Conservation (phyloP, 352 stramenopile genomes). For the Elongisporangium anandrum region DNA sequence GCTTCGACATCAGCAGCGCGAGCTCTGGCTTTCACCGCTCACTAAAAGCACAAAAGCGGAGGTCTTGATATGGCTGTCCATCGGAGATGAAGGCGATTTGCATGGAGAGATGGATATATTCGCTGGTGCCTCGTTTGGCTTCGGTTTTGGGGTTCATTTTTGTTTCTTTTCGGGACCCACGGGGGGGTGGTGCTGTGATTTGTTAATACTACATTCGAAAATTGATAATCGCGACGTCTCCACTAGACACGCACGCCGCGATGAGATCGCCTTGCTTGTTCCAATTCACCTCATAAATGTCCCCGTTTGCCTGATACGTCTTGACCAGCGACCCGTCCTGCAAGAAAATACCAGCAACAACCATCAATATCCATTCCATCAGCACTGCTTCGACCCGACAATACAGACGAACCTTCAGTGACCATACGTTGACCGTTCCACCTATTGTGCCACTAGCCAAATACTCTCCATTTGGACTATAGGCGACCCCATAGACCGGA, state of each 20-base stretch:
- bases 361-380: conserved; percentile 2
- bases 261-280: conserved; percentile 88
- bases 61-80: neutral
- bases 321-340: conserved; percentile 79
- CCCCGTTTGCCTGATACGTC: conserved; percentile 88
- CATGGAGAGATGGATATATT: neutral
- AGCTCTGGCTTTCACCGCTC: conserved; percentile 19
- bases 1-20: conserved; percentile 19
- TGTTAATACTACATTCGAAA: conserved; percentile 90
- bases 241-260: conserved; percentile 81
- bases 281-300: conserved; percentile 99
- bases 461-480: conserved; percentile 89
- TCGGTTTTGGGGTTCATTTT: neutral
- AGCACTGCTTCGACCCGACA: conserved; percentile 24
- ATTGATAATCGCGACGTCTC: conserved; percentile 86
- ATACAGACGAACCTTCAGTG: conserved; percentile 84
- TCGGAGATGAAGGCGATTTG: neutral
- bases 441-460: conserved; percentile 96
- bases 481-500: conserved; percentile 85
- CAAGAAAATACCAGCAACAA: conserved; percentile 2
- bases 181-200: conserved; percentile 13
- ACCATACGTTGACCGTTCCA: conserved; percentile 97
- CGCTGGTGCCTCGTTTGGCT: neutral
- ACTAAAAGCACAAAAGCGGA: neutral
- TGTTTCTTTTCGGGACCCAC: neutral